Evolutionary conservation across 495 filamentous ascomycete genomes (phyloP), one percentile per base, ranked within the genome.

Genomic region (Umbilicaria muhlenbergii): DNA sequence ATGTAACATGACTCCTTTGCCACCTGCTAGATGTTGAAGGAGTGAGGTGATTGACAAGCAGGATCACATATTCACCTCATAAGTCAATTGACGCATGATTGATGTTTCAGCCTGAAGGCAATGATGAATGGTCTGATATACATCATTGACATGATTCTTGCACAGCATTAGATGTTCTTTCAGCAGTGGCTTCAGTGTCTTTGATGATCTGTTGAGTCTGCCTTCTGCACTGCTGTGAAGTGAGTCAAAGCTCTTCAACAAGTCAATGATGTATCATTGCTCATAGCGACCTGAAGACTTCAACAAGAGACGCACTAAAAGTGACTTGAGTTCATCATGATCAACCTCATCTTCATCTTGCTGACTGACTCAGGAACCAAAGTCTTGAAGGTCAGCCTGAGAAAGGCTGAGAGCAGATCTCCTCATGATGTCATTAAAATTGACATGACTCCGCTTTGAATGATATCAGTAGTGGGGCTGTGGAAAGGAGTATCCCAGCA

Each of bases 401-500:
- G 41, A 11, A 43, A 43, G 15, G 28, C 32, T 43, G 13, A 32
- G 41, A 34, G 41, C 28, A 5, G 41, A 11, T 35, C 14, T 33
- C 15, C 32, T 3, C 41, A 33, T 34, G 28, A 43, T 34, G 16
- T 35, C 16, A 34, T 34, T 18, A 13, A 35, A 16, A 0, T 43
- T 17, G 32, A 43, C 32, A 19, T 43, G 32, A 33, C n/a, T 35
- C 28, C 28, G 12, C 0, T 35, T 43, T 34, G 13, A n/a, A 19
- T 7, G 32, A 35, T 35, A 43, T 13, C 16, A 3, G 41, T 43
- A 43, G 3, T 17, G 6, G 12, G 41, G 41, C 15, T 43, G 13
- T 7, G 28, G n/a, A 43, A 43, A 43, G 14, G 28, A 16, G 41
- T 43, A 43, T 11, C 28, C n/a, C n/a, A 16, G n/a, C n/a, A 43